Evolutionary conservation across 805 yeast genomes (phyloP), one percentile per base, ranked within the genome.

Genomic region (Ogataea zsoltii): DNA sequence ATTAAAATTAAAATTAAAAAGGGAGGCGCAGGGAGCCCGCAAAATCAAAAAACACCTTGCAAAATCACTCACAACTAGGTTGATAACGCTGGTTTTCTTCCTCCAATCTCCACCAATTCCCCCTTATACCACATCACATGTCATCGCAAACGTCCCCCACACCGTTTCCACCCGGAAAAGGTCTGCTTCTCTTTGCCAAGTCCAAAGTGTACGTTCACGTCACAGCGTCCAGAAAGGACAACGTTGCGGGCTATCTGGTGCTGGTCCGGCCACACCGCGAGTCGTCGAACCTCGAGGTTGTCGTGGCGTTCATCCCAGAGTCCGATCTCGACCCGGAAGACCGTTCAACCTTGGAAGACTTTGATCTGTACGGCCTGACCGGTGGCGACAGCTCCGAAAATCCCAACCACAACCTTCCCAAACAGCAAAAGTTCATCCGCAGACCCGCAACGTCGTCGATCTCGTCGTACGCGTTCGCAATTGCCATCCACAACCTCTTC

Each of bases 131-230:
- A n/a, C n/a, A n/a, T n/a, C n/a, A n/a, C n/a, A n/a, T n/a, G n/a
- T n/a, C n/a, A n/a, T n/a, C n/a, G n/a, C n/a, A n/a, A n/a, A n/a
- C n/a, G n/a, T n/a, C n/a, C n/a, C n/a, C n/a, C n/a, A n/a, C n/a
- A n/a, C n/a, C n/a, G n/a, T 54, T 35, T 33, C 69, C 67, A 3
- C 57, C 67, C 1, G 69, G 67, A 10, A 76, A 75, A 51, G 79
- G 72, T 3, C 79, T 77, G 52, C 56, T 79, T 38, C 58, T 79
- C 13, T 79, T 70, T 54, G 75, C 68, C 25, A 85, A 84, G 59
- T 76, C 89, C 2, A 83, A 85, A 60, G 94, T 86, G 6, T 90
- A 81, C 62, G 76, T 91, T 3, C 99, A 94, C 64, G 95, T 96
- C 3, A 79, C 94, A 0, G 71, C 77, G 11, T 75, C 82, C 16